Evolutionary conservation across 495 filamentous ascomycete genomes (phyloP), one percentile per base, ranked within the genome.

Genomic region (Aspergillus cristatus): DNA sequence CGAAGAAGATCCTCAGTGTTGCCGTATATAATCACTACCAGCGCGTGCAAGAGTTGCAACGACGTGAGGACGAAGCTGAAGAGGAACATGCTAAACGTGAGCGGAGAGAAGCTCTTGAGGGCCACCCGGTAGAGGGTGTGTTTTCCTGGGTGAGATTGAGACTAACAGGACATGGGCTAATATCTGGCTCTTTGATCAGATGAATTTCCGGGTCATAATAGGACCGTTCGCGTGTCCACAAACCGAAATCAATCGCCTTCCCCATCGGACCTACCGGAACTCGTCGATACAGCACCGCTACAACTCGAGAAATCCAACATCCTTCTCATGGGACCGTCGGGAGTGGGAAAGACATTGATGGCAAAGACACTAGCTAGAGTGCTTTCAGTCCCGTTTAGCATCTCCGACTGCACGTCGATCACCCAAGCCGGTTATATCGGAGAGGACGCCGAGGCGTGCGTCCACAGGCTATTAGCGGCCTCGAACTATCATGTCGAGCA

Each of bases 11-110:
- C 16, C 73, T 96, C 35, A 90, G 86, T 45, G 82, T 88, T 8
- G 86, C 89, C 3, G 84, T 98, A n/a, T 96, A 87, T 60, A 94
- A 96, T 63, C 91, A 98, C 51, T 97, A 95, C 55, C 88, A 94
- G 62, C 72, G 82, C 26, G 75, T 94, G 42, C 79, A 84, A 41
- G 84, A 94, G 49, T 51, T 86, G 15, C 67, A 76, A 35, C 68
- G 86, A 34, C 74, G 81, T 22, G 79, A 93, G 46, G 83, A 91
- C 41, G 82, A 88, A 43, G 78, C 81, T 38, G 81, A 81, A 45
- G 79, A 81, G 53, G 59, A 78, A 28, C 38, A 60, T 17, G 65
- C 64, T 26, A 68, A 74, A 46, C 60, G 63, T 28, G 56, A 65
- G 14, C 63, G 75, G 43, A 59, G 65, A 45, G 69, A 70, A 42